Base-by-base conservation (phyloP, 2,329 filamentous ascomycete species). In the Fusarium compactum region DNA sequence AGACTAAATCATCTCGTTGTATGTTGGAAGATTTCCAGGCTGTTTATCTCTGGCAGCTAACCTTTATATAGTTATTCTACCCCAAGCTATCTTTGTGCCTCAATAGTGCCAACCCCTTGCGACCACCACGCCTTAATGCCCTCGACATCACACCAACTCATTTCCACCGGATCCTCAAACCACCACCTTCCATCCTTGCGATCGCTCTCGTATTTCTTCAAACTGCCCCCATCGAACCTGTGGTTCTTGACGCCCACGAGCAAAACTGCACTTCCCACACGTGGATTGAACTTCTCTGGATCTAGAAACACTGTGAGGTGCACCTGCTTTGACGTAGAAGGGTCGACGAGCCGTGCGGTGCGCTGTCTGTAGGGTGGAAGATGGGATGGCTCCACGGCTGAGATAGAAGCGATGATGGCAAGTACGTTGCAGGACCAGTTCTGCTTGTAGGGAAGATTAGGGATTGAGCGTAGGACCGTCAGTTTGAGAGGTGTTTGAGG, bases 361-460 rank as follows among this genome's bases (percentile, higher is more conserved):
- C 86, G 81, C 70, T 88, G 86, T n/a, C 73, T 80, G 62, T 82
- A 82, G 0, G 86, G 86, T 1, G 83, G 84, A 8, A 88, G 78
- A 5, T 82, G 79, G 0, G 84, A 85, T 3, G 85, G 79, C 62
- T 87, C 84, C 18, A 87, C 76, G 1, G 78, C 80, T 0, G 84
- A 85, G 6, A 88, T 76, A 2, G 82, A 81, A 1, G 79, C 77
- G 6, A 88, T 65, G n/a, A 89, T 80, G 58, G 81, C 85, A 6
- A 89, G 82, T 9, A 87, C 78, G 65, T 88, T 88, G 75, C 85
- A 82, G 47, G 84, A 84, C 86, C 86, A 89, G 73, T 89, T 89
- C 62, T 88, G 85, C 56, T 84, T 83, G 76, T 86, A 88, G 3
- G 86, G 86, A 2, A 89, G 81, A 63, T 83, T 78, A 0, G 86